Base-by-base conservation (phyloP, 1,139 yeast species). In the Yamadazyma membranifaciens region DNA sequence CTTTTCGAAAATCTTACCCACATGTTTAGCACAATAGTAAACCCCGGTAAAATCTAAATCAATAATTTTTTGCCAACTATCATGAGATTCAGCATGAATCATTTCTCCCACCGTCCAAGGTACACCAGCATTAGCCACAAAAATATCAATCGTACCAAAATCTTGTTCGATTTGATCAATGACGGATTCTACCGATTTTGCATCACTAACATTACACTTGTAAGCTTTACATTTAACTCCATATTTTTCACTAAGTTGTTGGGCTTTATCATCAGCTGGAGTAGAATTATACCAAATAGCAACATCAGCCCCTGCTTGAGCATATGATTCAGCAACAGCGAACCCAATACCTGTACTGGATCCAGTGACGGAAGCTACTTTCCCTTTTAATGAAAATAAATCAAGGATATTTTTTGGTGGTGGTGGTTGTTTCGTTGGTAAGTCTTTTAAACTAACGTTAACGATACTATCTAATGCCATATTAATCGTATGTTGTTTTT, bases 101-200 rank as follows among this genome's bases (percentile, higher is more conserved):
- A 81, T 60, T 31, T 82, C 73, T 17, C 95, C 96, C 20, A 80
- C 78, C 29, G 81, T 75, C 95, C 95, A 88, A 24, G 94, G 87
- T 33, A 87, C 80, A 46, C 96, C 96, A 17, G 96, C 96, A 61
- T 88, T 88, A 55, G 95, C 94, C 24, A 88, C 95, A 58, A 87
- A 83, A 29, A 87, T 73, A 58, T 88, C 96, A 52, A 88, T 82
- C 45, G 81, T 79, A 31, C 81, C 81, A 59, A 89, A 88, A 56
- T 87, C 95, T 50, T 69, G 54, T 51, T 73, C 80, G 47, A 83
- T 84, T 56, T 78, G 77, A 29, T 61, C 59, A 41, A 87, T 73
- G 6, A 81, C 78, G 22, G 56, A 54, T 52, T 78, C 80, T 27
- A 87, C 94, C 7, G 72, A 73, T 12, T 73, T 75, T 30, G 80